Conservation (phyloP, 139 green algal species). For the Parachlorella kessleri region DNA sequence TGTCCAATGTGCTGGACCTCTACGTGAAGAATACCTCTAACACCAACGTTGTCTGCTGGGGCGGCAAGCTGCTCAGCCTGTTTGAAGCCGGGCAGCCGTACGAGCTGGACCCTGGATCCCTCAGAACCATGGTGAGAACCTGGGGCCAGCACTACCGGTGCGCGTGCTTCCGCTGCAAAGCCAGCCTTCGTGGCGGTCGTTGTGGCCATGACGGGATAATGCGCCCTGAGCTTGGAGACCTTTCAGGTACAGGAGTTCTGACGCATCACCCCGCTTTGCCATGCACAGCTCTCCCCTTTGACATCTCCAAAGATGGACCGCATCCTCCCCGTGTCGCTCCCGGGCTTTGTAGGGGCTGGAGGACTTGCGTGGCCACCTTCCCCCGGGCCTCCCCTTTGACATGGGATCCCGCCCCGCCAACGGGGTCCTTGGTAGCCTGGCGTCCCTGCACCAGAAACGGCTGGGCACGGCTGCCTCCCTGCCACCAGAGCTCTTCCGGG, state of each 20-base stretch:
- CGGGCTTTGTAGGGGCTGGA: conserved; percentile 29
- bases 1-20: conserved; percentile 42
- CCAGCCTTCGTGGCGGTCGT: too few relatives aligned
- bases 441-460: not conserved
- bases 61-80: conserved; percentile 42
- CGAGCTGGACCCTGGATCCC: conserved; percentile 44
- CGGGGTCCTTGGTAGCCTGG: conserved; percentile 13
- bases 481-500: not conserved
- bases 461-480: conserved; percentile 1
- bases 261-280: too few relatives aligned
- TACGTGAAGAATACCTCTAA: conserved; percentile 49
- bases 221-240: too few relatives aligned
- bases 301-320: too few relatives aligned
- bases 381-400: conserved; percentile 42
- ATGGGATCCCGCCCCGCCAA: conserved; percentile 29
- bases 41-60: conserved; percentile 47
- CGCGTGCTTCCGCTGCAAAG: too few relatives aligned
- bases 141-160: too few relatives aligned
- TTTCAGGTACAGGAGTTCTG: too few relatives aligned
- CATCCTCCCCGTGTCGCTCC: too few relatives aligned
- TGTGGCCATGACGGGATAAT: too few relatives aligned
- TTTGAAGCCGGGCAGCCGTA: conserved; percentile 53
- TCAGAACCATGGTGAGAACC: conserved; percentile 40
- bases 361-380: conserved; percentile 34
- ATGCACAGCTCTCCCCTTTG: too few relatives aligned